Evolutionary conservation across 345 rosid genomes (phyloP).

Genomic region (Eucalyptus brandiana): DNA sequence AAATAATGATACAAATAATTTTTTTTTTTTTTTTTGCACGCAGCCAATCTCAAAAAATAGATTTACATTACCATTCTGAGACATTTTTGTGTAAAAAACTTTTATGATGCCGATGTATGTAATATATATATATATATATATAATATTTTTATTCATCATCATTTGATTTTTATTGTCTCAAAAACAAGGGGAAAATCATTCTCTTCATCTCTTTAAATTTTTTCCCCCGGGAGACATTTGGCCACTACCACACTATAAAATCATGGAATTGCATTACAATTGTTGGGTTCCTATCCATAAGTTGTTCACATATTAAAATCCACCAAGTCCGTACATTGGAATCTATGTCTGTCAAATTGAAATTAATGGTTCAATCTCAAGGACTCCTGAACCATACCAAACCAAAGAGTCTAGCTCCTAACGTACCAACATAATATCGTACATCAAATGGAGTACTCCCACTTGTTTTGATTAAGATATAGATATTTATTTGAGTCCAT

Average conservation of each 20-base stretch:
- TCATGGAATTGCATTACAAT: background rate
- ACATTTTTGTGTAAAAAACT: no score
- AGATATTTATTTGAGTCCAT: background rate
- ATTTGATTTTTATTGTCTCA: no score
- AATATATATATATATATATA: no score
- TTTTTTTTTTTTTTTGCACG: no score
- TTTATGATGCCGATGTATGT: no score
- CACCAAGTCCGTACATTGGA: background rate
- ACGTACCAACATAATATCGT: background rate
- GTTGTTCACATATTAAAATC: background rate
- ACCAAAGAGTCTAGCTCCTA: background rate
- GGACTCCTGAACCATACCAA: background rate
- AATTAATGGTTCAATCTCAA: background rate
- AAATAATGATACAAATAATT: no score
- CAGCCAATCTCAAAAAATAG: background rate
- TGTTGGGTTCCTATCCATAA: background rate
- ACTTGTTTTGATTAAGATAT: background rate
- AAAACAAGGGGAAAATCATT: background rate
- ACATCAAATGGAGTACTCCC: background rate
- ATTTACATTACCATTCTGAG: background rate
- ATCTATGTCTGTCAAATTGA: background rate
- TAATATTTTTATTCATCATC: background rate
- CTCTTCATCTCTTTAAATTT: background rate
- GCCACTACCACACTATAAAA: background rate
- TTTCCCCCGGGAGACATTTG: background rate